Evolutionary conservation across 495 filamentous ascomycete species (phyloP), one percentile per base, ranked within the genome.

Genomic region (Aspergillus carlsbadensis): DNA sequence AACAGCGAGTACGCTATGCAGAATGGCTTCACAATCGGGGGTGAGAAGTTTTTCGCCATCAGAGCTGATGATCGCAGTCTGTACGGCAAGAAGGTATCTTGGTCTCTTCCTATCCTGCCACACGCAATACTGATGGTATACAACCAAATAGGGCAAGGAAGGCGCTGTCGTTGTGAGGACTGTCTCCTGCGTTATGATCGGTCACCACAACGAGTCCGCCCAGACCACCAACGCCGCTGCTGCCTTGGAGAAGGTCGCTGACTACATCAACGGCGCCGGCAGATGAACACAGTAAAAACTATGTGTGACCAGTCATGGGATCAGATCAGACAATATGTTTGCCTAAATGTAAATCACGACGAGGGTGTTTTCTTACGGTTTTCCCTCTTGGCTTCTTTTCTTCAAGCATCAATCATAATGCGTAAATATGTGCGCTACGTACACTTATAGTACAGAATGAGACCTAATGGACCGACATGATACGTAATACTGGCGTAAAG

Each of bases 101-200:
- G n/a, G 77, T 14, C 33, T 20, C 40, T 41, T 4, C 6, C 3
- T 13, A 13, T 18, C 21, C 3, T 31, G 15, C 5, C 8, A 10
- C 22, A 24, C 13, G 20, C 20, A 10, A 37, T 49, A 37, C 42
- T 49, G 21, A 41, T 31, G 24, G 34, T 10, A 33, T 15, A 0
- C 7, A 10, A 3, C 7, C 11, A 26, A 58, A 10, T 59, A 98
- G 92, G 91, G 88, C 62, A 90, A 87, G 75, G 84, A 84, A 62
- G 94, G 94, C 55, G 71, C 94, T 62, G 74, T 86, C 65, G 80
- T 91, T 62, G 84, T 86, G 69, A 92, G 91, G 78, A 92, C 92
- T 60, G 84, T 74, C 49, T 87, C 92, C 73, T 88, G 90, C 64
- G 81, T 96, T 67, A 84, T 98, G 66, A 73, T 98, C 70, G 87